Conservation (phyloP, 352 stramenopile genomes). For the Discostella stelligera region DNA sequence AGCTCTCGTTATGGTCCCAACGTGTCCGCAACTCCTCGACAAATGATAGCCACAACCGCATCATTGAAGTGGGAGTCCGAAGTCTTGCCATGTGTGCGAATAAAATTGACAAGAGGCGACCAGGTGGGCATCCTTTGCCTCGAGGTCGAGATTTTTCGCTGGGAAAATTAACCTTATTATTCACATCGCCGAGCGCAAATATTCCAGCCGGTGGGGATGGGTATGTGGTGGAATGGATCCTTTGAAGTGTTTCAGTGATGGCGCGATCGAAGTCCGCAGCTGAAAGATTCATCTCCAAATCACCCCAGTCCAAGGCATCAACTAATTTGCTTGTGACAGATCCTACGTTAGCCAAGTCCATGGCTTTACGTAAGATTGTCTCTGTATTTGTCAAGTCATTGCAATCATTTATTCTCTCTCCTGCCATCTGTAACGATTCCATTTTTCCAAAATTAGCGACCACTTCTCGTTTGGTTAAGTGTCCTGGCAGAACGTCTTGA, state of each 20-base stretch:
- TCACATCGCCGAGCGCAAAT: slow-evolving; percentile 18
- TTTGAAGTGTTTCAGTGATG: slow-evolving; percentile 43
- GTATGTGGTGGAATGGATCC: slow-evolving; percentile 59
- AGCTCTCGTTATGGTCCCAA: slow-evolving; percentile 69
- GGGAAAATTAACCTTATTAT: not conserved
- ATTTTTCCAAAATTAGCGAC: slow-evolving; percentile 34
- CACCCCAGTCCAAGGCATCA: slow-evolving; percentile 73
- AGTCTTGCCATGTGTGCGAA: slow-evolving; percentile 71
- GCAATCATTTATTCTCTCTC: slow-evolving; percentile 23
- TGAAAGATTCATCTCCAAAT: slow-evolving; percentile 36
- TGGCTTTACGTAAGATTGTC: slow-evolving; percentile 34
- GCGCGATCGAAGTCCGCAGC: slow-evolving; percentile 34
- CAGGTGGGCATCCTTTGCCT: slow-evolving; percentile 61
- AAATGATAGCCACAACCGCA: slow-evolving; percentile 70
- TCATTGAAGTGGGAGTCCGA: slow-evolving; percentile 66
- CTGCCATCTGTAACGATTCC: not conserved
- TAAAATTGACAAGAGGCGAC: slow-evolving; percentile 73
- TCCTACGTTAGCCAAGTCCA: slow-evolving; percentile 48
- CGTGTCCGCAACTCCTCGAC: slow-evolving; percentile 65
- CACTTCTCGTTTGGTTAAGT: slow-evolving; percentile 64
- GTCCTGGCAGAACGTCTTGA: slow-evolving; percentile 56
- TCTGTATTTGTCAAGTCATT: slow-evolving; percentile 49
- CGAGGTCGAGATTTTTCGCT: slow-evolving; percentile 21
- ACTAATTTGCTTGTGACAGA: slow-evolving; percentile 60
- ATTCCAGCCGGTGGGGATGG: slow-evolving; percentile 52